Base-by-base conservation (phyloP, 805 yeast genomes). In the Cyberlindnera veronae region DNA sequence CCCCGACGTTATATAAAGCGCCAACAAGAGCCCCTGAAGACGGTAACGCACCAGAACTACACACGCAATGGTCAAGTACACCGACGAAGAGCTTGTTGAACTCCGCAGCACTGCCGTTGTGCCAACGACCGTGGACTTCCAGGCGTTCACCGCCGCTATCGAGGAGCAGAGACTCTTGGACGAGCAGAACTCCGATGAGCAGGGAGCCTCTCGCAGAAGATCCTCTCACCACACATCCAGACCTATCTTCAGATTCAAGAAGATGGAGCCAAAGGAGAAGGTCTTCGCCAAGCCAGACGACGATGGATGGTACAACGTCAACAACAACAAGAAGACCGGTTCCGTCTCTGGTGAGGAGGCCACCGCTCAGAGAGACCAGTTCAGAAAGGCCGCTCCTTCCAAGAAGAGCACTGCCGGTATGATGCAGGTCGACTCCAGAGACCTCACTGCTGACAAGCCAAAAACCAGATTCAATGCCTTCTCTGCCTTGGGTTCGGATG, bases 231-330 rank as follows among this genome's bases (percentile, higher is more conserved):
- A 53, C 36, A 68, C 64, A 34, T 53, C 55, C 15, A 69, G 68
- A 61, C 84, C 84, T 39, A 71, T 70, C 53, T 71, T 81, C 55
- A 74, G 81, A 57, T 79, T 75, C 57, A 74, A 74, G 63, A 39
- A 39, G 28, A 69, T 67, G 39, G 52, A 50, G 42, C 51, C 55
- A 39, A 51, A 51, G 41, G 49, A 38, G 30, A 52, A 50, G 32
- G 44, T 42, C 14, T 49, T 47, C 19, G 67, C 69, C 34, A 71
- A 67, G 44, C 74, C 81, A 26, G 95, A 84, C 57, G 84, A 80
- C 42, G 91, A 85, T 47, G 95, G 95, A 33, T 85, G 93, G 91
- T 84, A 84, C 42, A 81, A 91, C 17, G 64, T 74, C 48, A 72
- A 67, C 52, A 50, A 51, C 22, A 60, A 61, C 46, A 61, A 54